Evolutionary conservation across 2,329 filamentous ascomycete genomes (phyloP).

Genomic region (Lachnellula subtilissima): DNA sequence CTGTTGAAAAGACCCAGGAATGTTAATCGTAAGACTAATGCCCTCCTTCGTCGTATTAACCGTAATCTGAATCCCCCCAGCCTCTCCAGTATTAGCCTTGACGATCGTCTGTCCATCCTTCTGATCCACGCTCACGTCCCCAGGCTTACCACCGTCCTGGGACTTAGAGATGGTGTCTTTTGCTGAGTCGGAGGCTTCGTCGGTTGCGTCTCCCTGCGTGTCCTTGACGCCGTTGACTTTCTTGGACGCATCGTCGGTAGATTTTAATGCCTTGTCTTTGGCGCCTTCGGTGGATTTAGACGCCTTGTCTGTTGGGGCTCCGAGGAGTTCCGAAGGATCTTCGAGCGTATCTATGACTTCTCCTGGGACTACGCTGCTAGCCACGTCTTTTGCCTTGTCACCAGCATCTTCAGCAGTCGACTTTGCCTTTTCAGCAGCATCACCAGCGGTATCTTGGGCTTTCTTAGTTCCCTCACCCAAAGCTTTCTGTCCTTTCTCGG

Average conservation of each 20-base stretch:
- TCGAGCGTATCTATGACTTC: neutral
- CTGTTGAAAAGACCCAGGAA: constrained; percentile 18
- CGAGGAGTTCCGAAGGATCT: neutral
- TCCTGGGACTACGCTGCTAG: neutral
- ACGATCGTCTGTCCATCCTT: constrained; percentile 7
- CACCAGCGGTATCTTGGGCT: constrained; percentile 1
- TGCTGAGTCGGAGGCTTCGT: constrained; percentile 3
- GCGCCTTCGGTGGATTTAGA: neutral
- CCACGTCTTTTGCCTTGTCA: neutral
- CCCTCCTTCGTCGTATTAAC: constrained; percentile 25
- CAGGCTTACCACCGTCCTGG: constrained; percentile 4
- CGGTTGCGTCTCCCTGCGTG: neutral
- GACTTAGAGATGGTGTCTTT: constrained; percentile 6
- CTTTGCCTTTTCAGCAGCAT: neutral
- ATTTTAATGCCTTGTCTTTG: neutral
- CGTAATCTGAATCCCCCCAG: constrained; percentile 24
- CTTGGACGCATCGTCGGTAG: neutral
- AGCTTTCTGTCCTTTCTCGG: neutral
- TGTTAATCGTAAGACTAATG: constrained; percentile 24
- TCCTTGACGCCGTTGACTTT: neutral
- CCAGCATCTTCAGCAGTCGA: neutral
- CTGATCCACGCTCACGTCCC: constrained; percentile 9
- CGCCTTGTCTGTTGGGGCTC: neutral
- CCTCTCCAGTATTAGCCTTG: neutral
- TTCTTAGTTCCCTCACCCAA: neutral